A percentile compares a stretch with the other conserved stretches of the same genome.
These are phyloP conservation scores for Thielaviopsis musarum DNA, from an alignment of 2,329 filamentous ascomycete genomes.

Conservation along the genomic window DNA sequence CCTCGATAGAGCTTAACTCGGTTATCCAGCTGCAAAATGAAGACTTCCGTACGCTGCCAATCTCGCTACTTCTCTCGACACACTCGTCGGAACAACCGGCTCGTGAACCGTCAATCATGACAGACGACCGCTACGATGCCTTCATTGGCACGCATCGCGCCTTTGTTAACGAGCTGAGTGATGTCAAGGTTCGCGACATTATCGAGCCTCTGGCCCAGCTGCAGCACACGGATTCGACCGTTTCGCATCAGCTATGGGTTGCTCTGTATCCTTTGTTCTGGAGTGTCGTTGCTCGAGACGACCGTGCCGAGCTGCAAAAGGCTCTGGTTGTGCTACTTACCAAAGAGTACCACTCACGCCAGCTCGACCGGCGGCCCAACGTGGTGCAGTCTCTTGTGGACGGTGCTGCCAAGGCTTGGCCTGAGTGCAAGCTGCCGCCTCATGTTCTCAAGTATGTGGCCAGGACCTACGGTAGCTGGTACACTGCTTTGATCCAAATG, in stretches of 20 bases:
- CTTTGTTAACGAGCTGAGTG: constrained; percentile 71
- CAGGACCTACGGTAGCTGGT: constrained; percentile 92
- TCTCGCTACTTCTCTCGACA: constrained; percentile 55
- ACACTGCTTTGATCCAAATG: constrained; percentile 77
- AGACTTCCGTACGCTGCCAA: constrained; percentile 64
- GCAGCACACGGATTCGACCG: constrained; percentile 69
- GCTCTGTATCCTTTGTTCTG: constrained; percentile 84
- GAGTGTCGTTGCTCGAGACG: constrained; percentile 74
- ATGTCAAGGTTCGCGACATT: constrained; percentile 75
- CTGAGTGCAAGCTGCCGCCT: constrained; percentile 80
- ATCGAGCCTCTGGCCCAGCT: constrained; percentile 82
- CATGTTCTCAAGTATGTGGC: constrained; percentile 93
- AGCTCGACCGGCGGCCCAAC: constrained; percentile 89
- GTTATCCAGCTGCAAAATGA: constrained; percentile 62
- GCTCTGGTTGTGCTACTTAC: constrained; percentile 81
- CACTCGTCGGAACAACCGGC: constrained; percentile 47
- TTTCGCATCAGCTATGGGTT: constrained; percentile 83
- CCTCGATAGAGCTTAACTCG: constrained; percentile 69
- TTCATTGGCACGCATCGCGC: constrained; percentile 63
- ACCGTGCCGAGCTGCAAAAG: constrained; percentile 77
- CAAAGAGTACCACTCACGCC: constrained; percentile 87
- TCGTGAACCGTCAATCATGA: constrained; percentile 47
- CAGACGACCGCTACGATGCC: constrained; percentile 66
- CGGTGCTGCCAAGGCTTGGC: constrained; percentile 67
- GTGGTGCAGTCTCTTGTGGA: constrained; percentile 86